These are phyloP conservation scores for Nemania sp. DNA, from an alignment of 2,329 filamentous ascomycete genomes.

Conservation along the genomic window DNA sequence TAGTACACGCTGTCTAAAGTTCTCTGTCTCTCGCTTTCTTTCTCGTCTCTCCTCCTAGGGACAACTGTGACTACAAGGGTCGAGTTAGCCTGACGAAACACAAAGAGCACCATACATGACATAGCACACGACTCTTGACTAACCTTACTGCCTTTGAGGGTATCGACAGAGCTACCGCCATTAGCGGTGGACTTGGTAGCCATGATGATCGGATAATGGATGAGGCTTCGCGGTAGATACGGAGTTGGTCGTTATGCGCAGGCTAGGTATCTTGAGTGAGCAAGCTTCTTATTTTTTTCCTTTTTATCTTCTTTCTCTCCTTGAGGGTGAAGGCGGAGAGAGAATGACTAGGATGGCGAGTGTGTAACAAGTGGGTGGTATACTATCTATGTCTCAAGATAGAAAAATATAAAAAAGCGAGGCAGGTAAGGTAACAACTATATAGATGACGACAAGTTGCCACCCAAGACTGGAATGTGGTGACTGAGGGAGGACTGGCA, in stretches of 20 bases:
- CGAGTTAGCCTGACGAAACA: constrained; percentile 39
- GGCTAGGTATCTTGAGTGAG: too few relatives aligned
- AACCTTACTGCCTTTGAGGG: constrained; percentile 60
- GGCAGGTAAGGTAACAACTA: background rate
- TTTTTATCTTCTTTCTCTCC: background rate
- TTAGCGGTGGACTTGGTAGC: constrained; percentile 49
- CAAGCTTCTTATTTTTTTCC: background rate
- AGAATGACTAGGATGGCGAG: too few relatives aligned
- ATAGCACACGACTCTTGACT: constrained; percentile 25
- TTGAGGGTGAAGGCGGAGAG: too few relatives aligned
- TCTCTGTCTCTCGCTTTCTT: too few relatives aligned
- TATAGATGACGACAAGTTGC: constrained; percentile 7
- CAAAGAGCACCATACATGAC: too few relatives aligned
- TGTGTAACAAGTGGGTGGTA: too few relatives aligned
- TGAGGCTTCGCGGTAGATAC: constrained; percentile 13
- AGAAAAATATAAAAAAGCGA: too few relatives aligned
- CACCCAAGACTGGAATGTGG: constrained; percentile 7
- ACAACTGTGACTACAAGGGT: constrained; percentile 37
- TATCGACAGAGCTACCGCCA: constrained; percentile 53
- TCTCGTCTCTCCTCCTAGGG: background rate
- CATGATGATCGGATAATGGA: constrained; percentile 42
- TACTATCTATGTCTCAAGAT: too few relatives aligned
- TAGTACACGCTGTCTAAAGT: background rate
- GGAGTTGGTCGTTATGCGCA: constrained; percentile 2
- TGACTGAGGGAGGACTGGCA: background rate